Conservation (phyloP, 2,329 filamentous ascomycete species). For the Penicillium brasilianum region DNA sequence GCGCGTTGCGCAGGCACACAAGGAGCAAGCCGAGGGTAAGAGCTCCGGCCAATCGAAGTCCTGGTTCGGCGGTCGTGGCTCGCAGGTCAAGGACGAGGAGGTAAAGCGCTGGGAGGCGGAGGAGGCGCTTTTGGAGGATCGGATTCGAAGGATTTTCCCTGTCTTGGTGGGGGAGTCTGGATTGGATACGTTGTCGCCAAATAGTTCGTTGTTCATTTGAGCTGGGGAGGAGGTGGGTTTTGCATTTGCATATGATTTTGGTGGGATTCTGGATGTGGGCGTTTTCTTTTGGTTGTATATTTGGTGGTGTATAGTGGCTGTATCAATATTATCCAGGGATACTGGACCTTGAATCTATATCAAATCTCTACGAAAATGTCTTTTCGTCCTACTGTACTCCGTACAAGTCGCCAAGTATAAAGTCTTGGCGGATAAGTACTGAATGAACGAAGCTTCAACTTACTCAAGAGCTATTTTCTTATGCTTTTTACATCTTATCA, state of each 20-base stretch:
- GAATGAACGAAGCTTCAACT: too few species aligned
- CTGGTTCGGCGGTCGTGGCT: constrained; percentile 42
- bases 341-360: too few species aligned
- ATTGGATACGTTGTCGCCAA: constrained; percentile 36
- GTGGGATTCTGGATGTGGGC: background rate
- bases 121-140: constrained; percentile 44
- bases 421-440: background rate
- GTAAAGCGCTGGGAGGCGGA: constrained; percentile 50
- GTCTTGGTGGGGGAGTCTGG: constrained; percentile 39
- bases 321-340: background rate
- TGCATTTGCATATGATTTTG: background rate
- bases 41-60: constrained; percentile 38
- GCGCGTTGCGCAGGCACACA: constrained; percentile 56
- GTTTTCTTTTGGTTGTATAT: constrained; percentile 1
- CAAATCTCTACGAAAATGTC: too few species aligned
- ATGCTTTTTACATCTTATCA: too few species aligned
- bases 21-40: constrained; percentile 39
- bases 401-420: background rate
- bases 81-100: constrained; percentile 36
- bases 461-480: too few species aligned
- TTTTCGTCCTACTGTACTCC: too few species aligned
- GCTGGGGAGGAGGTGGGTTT: background rate
- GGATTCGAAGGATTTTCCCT: constrained; percentile 37
- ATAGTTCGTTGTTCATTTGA: constrained; percentile 38
- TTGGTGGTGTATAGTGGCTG: background rate